Conservation (phyloP, 2,329 filamentous ascomycete species). For the Blumeria hordei region DNA sequence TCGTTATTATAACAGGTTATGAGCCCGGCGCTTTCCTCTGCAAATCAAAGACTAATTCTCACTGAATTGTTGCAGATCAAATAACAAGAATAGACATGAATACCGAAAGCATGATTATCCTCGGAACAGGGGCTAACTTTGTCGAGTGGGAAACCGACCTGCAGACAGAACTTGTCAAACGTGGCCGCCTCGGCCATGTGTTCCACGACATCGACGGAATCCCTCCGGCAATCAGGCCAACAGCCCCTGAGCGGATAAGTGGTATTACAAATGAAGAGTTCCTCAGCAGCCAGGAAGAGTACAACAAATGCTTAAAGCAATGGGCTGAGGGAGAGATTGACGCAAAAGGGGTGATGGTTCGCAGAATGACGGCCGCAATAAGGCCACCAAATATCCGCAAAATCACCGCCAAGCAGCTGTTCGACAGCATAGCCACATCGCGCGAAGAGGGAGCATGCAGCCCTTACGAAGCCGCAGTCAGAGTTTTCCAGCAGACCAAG, state of each 20-base stretch:
- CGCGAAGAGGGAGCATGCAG: not conserved
- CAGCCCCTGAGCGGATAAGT: not conserved
- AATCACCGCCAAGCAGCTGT: no score
- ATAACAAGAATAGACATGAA: no score
- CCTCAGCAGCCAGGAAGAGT: no score
- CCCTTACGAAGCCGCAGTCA: not conserved
- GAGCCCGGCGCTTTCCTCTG: no score
- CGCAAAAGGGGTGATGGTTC: not conserved
- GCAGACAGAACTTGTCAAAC: not conserved
- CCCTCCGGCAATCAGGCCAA: not conserved
- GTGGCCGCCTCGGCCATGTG: not conserved
- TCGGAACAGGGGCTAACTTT: not conserved
- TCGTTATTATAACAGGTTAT: no score
- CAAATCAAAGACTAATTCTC: no score
- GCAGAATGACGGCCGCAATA: no score
- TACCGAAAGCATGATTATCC: not conserved
- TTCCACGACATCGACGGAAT: not conserved
- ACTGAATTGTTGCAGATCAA: no score
- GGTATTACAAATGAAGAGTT: no score
- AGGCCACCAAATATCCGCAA: no score
- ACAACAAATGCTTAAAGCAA: no score
- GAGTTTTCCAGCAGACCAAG: not conserved
- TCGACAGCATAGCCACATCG: not conserved
- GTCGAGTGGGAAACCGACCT: not conserved
- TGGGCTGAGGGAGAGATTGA: not conserved